Evolutionary conservation across 2,329 filamentous ascomycete genomes (phyloP), one percentile per base, ranked within the genome.

Genomic region (Graphilbum sp.): DNA sequence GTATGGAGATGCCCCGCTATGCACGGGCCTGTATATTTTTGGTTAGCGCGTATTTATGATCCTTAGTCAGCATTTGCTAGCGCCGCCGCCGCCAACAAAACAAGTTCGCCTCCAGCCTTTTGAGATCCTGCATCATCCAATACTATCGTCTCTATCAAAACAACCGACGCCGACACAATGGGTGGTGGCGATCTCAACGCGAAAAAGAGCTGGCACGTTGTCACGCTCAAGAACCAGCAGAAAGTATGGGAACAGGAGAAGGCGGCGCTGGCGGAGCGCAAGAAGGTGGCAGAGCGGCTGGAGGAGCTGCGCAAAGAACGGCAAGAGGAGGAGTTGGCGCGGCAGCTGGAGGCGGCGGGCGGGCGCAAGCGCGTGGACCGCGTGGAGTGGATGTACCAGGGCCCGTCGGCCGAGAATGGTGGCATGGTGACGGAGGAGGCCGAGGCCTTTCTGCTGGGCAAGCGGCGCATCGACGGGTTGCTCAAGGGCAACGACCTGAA

Each of bases 341-440:
- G 77, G 37, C 71, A 96, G 47, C 84, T 95, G 40, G 90, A 95
- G 59, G 78, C 80, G 3, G 80, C 86, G 1, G 90, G 90, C 29
- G 86, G 87, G 40, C 75, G 72, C 50, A 87, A 85, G 52, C 71
- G 79, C 38, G 62, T 80, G 23, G 79, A 88, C 49, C 76, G 86
- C 27, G 88, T 98, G 20, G 90, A 96, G 51, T 98, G 90, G 84
- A 95, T 98, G 85, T 98, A 98, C 59, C 75, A 80, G 49, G 88
- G 88, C 1, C 86, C 90, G 8, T 80, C 79, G 36, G 67, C 72
- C 50, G 83, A 84, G 27, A 78, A 82, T 51, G 64, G 66, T n/a
- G 80, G 79, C 23, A 46, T 48, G 46, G 83, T 74, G 30, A 73
- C 71, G 5, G 88, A 95, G 56, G 90, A 96, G 59, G 86, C 84